phyloP scores from a whole-genome alignment of 2,329 filamentous ascomycete genomes.

The Chrysoporthe deuterocubensis region DNA sequence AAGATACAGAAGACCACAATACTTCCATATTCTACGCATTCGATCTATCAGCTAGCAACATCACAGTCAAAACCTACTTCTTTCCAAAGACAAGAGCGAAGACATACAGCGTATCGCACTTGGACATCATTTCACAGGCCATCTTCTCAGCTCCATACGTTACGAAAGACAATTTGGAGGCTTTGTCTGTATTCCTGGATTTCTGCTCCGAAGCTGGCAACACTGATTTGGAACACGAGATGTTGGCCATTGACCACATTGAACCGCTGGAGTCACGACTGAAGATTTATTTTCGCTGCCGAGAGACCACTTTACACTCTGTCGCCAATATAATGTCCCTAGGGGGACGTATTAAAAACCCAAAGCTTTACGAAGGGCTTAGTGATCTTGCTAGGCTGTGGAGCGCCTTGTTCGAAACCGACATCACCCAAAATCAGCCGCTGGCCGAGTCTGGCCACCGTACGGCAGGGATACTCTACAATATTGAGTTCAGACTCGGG shows the following conservation, averaged over 20 bases:
- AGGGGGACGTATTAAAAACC: neutral
- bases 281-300: constrained; percentile 43
- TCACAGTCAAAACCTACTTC: constrained; percentile 35
- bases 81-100: constrained; percentile 33
- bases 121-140: neutral
- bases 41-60: constrained; percentile 31
- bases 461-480: neutral
- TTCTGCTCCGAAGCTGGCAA: neutral
- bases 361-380: neutral
- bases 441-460: neutral
- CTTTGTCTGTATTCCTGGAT: neutral
- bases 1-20: constrained; percentile 18
- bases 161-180: neutral
- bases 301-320: constrained; percentile 37
- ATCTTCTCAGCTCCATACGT: neutral
- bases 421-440: neutral
- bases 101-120: neutral
- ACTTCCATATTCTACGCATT: constrained; percentile 35
- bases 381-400: neutral
- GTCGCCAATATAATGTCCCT: neutral
- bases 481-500: neutral
- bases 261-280: constrained; percentile 36
- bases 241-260: constrained; percentile 42
- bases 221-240: constrained; percentile 30
- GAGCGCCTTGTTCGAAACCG: neutral